These are phyloP conservation scores for Passalora sequoiae DNA, from an alignment of 2,329 filamentous ascomycete genomes.

Conservation along the genomic window DNA sequence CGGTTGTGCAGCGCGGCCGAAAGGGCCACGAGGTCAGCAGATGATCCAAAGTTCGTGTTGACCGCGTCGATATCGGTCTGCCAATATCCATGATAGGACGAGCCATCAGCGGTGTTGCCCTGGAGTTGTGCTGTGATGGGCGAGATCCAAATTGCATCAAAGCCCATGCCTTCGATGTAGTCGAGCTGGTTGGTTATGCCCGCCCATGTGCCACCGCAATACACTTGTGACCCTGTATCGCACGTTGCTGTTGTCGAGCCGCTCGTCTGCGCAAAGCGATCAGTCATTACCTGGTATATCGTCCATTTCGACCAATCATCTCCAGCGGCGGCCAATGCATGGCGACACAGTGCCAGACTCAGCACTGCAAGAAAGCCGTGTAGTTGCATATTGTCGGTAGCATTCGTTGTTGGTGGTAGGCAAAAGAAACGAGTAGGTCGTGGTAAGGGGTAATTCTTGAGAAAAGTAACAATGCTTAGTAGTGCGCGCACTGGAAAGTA, in stretches of 20 bases:
- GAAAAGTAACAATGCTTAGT: background rate
- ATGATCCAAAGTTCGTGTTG: slow-evolving; percentile 36
- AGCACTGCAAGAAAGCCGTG: slow-evolving; percentile 14
- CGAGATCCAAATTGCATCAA: slow-evolving; percentile 46
- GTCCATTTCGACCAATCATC: slow-evolving; percentile 37
- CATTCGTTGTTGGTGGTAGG: background rate
- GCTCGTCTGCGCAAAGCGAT: slow-evolving; percentile 39
- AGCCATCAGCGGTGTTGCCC: slow-evolving; percentile 33
- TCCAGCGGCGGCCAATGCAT: slow-evolving; percentile 22
- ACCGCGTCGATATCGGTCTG: slow-evolving; percentile 44
- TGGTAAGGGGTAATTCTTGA: background rate
- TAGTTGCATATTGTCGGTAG: slow-evolving; percentile 16
- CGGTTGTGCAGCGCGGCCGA: slow-evolving; percentile 33
- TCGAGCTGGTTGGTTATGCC: slow-evolving; percentile 57
- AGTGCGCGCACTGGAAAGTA: slow-evolving; percentile 1
- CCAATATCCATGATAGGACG: slow-evolving; percentile 55
- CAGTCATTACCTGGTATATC: slow-evolving; percentile 43
- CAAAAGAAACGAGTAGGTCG: background rate
- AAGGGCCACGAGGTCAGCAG: slow-evolving; percentile 35
- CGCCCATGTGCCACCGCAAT: slow-evolving; percentile 58
- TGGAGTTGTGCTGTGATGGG: slow-evolving; percentile 49
- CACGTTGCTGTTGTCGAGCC: slow-evolving; percentile 38
- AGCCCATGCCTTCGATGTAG: slow-evolving; percentile 53
- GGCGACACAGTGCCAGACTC: slow-evolving; percentile 19
- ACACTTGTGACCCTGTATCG: slow-evolving; percentile 35